A percentile compares a stretch with the other conserved stretches of the same genome.
These are phyloP conservation scores for Massariosphaeria phaeospora DNA, from an alignment of 495 filamentous ascomycete species.

Conservation along the genomic window DNA sequence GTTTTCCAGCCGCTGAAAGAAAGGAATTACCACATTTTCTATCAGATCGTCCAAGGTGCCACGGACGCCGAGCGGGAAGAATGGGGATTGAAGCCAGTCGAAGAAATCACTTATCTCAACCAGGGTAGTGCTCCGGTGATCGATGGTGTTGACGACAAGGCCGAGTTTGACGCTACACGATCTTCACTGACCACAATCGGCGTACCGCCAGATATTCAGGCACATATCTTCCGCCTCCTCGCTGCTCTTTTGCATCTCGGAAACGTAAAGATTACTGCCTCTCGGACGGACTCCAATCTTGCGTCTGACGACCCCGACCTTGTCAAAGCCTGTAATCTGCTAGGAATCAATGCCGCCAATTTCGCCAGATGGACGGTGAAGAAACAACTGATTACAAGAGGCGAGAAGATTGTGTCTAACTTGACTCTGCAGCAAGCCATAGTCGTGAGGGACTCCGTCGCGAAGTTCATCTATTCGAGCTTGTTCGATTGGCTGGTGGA, in stretches of 20 bases:
- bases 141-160: conserved; percentile 91
- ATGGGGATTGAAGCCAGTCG: conserved; percentile 69
- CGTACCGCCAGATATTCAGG: conserved; percentile 65
- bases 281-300: conserved; percentile 79
- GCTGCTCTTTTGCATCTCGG: conserved; percentile 91
- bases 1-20: conserved; percentile 99
- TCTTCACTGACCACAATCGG: conserved; percentile 85
- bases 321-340: conserved; percentile 72
- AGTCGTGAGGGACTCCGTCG: conserved; percentile 94
- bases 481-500: conserved; percentile 99
- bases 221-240: conserved; percentile 83
- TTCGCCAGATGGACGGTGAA: conserved; percentile 99
- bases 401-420: conserved; percentile 96
- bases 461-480: conserved; percentile 98
- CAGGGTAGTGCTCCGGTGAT: conserved; percentile 88
- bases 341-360: conserved; percentile 79
- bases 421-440: conserved; percentile 88
- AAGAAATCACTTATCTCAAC: conserved; percentile 93
- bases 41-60: conserved; percentile 92
- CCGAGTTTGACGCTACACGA: conserved; percentile 83
- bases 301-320: conserved; percentile 76
- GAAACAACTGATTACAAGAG: conserved; percentile 94
- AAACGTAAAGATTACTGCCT: conserved; percentile 90
- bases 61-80: conserved; percentile 78
- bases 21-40: conserved; percentile 99